Conservation (phyloP, 805 yeast species). For the Candida schatavii region DNA sequence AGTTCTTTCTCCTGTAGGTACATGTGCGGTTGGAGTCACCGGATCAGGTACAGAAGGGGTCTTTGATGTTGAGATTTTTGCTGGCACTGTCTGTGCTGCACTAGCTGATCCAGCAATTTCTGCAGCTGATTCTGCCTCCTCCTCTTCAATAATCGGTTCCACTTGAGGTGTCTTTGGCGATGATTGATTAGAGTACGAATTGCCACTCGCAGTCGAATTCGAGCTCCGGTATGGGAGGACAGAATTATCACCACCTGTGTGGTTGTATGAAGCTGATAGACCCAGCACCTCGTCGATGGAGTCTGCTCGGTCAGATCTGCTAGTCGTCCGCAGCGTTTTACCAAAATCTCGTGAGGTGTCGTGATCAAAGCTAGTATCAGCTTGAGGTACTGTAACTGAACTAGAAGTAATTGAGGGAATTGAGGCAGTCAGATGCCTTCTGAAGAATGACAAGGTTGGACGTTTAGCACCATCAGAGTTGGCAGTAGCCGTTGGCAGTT, state of each 20-base stretch:
- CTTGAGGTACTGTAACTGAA: no score
- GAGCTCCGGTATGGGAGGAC: background rate
- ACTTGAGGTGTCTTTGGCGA: background rate
- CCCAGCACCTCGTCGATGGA: slow-evolving; percentile 1
- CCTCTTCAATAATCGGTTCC: slow-evolving; percentile 2
- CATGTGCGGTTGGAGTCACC: background rate
- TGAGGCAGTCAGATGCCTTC: background rate
- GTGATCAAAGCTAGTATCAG: background rate
- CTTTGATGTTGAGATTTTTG: no score
- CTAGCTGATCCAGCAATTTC: background rate
- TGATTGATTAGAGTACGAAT: background rate
- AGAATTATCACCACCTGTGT: background rate
- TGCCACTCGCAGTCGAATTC: background rate
- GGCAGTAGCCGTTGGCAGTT: slow-evolving; percentile 1
- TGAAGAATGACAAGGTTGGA: background rate
- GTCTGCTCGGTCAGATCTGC: background rate
- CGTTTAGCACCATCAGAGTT: background rate
- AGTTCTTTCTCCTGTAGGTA: no score
- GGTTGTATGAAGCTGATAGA: background rate
- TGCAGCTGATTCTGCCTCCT: background rate
- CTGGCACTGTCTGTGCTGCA: background rate
- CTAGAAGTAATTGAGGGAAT: background rate
- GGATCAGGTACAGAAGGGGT: background rate
- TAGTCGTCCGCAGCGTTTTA: background rate
- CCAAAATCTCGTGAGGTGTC: background rate